phyloP scores from a whole-genome alignment of 768 basidiomycete species.

The Gautieria morchelliformis region DNA sequence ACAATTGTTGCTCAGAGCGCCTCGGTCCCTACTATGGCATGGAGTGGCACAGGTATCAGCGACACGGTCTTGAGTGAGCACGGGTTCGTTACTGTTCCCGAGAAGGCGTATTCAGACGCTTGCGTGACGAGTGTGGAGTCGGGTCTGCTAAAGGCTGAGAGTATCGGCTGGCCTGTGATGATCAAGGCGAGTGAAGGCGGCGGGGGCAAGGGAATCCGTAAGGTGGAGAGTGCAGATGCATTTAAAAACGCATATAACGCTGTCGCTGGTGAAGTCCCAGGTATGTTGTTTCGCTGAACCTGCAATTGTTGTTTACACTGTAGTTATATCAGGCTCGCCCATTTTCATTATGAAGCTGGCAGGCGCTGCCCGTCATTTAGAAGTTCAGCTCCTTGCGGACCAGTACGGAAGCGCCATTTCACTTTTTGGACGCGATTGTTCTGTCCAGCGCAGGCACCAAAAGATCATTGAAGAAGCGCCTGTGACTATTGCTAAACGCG shows the following conservation, averaged over 20 bases:
- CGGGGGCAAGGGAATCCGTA: constrained; percentile 97
- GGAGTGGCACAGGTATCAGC: constrained; percentile 92
- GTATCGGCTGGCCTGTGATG: constrained; percentile 97
- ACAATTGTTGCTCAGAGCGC: constrained; percentile 98
- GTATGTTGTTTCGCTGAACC: constrained; percentile 31
- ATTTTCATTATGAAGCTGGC: constrained; percentile 99
- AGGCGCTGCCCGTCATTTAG: constrained; percentile 92
- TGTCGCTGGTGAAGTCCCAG: constrained; percentile 93
- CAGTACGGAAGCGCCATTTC: constrained; percentile 99
- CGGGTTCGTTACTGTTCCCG: constrained; percentile 92
- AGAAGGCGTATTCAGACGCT: constrained; percentile 78
- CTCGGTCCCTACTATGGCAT: constrained; percentile 94
- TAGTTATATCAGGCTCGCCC: constrained; percentile 59
- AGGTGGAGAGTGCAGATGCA: constrained; percentile 74
- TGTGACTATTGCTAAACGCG: constrained; percentile 89
- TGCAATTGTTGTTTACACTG: neutral
- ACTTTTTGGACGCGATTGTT: constrained; percentile 97
- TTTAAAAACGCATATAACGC: constrained; percentile 95
- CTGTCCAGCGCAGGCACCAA: constrained; percentile 97
- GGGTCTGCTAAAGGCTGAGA: constrained; percentile 70
- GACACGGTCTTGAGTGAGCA: constrained; percentile 76
- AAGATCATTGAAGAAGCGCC: constrained; percentile 99
- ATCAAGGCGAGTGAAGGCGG: constrained; percentile 99
- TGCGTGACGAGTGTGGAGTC: constrained; percentile 86
- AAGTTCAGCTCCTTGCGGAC: constrained; percentile 96